phyloP scores from a whole-genome alignment of 805 yeast genomes.

The Saccharomycopsis synnaedendra region DNA sequence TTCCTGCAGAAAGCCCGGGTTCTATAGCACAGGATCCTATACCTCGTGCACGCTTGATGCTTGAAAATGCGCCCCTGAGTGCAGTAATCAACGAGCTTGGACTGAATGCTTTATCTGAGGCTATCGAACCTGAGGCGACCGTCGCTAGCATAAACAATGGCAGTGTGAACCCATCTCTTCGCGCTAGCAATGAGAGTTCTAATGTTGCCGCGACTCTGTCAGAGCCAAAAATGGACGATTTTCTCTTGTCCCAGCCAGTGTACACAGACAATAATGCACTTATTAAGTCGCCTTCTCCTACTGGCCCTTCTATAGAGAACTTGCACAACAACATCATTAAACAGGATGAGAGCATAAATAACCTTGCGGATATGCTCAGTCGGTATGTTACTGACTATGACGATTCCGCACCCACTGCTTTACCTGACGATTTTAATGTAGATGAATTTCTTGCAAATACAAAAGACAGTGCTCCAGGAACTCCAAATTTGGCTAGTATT shows the following conservation, averaged over 20 bases:
- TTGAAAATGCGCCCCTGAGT: too few species aligned
- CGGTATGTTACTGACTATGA: slow-evolving; percentile 4
- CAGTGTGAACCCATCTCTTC: too few species aligned
- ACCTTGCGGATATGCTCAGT: slow-evolving; percentile 12
- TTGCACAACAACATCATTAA: slow-evolving; percentile 7
- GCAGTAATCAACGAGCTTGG: too few species aligned
- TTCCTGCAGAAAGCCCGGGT: neutral
- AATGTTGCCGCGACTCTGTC: too few species aligned
- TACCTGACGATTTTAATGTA: slow-evolving; percentile 7
- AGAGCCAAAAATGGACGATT: too few species aligned
- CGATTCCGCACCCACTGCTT: neutral
- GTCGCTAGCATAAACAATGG: too few species aligned
- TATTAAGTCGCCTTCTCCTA: neutral
- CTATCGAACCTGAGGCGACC: too few species aligned
- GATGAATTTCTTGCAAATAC: slow-evolving; percentile 10
- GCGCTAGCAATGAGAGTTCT: too few species aligned
- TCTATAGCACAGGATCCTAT: neutral
- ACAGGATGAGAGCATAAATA: slow-evolving; percentile 14
- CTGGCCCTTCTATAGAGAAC: slow-evolving; percentile 1
- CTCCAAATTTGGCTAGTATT: neutral
- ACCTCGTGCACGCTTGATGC: too few species aligned
- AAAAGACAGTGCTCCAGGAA: neutral
- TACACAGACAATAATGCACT: neutral
- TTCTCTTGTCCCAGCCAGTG: too few species aligned
- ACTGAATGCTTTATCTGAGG: too few species aligned